phyloP scores from a whole-genome alignment of 441 rosid genomes.

The Macaranga tanarius region DNA sequence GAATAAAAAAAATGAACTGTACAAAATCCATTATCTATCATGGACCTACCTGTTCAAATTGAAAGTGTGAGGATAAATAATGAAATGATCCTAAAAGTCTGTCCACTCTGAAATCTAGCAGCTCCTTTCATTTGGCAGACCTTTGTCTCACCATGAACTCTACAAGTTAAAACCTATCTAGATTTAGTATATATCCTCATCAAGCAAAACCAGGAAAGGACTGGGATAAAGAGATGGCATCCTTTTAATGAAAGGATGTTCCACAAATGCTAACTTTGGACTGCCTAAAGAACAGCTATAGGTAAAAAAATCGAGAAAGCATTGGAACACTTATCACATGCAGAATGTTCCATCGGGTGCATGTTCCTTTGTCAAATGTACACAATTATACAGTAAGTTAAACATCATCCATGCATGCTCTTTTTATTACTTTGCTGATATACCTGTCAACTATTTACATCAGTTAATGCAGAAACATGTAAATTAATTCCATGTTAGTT shows the following conservation, averaged over 20 bases:
- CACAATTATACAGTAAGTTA: neutral
- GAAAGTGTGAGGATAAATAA: neutral
- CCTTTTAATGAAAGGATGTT: neutral
- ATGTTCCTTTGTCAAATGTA: slow-evolving; percentile 1
- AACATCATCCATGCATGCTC: neutral
- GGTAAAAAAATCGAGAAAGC: slow-evolving; percentile 1
- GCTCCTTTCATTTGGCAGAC: neutral
- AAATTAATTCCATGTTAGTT: neutral
- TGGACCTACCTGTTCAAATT: neutral
- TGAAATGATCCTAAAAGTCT: neutral
- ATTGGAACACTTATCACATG: neutral
- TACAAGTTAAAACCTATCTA: slow-evolving; percentile 6
- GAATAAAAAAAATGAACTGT: neutral
- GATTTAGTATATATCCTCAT: neutral
- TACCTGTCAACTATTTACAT: neutral
- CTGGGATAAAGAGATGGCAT: neutral
- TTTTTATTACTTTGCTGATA: neutral
- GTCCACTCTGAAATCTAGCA: neutral
- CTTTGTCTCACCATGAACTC: neutral
- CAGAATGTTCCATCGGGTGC: slow-evolving; percentile 4
- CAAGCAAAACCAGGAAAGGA: neutral
- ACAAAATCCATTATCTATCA: neutral
- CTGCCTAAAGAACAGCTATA: neutral
- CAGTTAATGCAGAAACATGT: neutral
- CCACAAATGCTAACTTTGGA: neutral